phyloP scores from a whole-genome alignment of 805 yeast genomes.

The Saccharomycopsis oosterbeekiorum region DNA sequence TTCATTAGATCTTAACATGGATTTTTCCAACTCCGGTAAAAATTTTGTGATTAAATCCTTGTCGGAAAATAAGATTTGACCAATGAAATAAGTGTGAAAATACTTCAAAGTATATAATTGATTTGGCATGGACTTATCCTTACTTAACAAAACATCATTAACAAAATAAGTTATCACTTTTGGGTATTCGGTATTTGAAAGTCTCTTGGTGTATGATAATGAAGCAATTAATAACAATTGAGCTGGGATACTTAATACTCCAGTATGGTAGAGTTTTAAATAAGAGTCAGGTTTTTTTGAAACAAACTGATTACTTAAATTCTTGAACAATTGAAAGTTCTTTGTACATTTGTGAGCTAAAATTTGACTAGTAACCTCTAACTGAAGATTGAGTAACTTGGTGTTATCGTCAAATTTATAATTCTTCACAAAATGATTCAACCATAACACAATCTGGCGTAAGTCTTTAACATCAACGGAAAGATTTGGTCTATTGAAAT shows the following conservation, averaged over 20 bases:
- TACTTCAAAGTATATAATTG: conserved; percentile 32
- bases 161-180: conserved; percentile 22
- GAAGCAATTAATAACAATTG: conserved; percentile 6
- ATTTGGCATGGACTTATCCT: conserved; percentile 34
- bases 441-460: conserved; percentile 3
- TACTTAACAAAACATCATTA: conserved; percentile 37
- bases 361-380: conserved; percentile 5
- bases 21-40: conserved; percentile 60
- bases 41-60: conserved; percentile 31
- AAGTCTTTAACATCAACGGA: conserved; percentile 9
- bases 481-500: conserved; percentile 3
- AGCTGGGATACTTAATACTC: conserved; percentile 3
- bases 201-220: not conserved
- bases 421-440: conserved; percentile 4
- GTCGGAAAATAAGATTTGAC: conserved; percentile 30
- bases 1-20: conserved; percentile 73
- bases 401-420: not conserved
- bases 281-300: not conserved
- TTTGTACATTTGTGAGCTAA: not conserved
- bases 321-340: not conserved
- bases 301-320: not conserved
- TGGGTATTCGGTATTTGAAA: not conserved
- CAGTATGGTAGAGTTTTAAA: not conserved
- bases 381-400: conserved; percentile 3
- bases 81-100: conserved; percentile 30